phyloP scores from a whole-genome alignment of 2,329 filamentous ascomycete species.

The Myriosclerotinia curreyana region DNA sequence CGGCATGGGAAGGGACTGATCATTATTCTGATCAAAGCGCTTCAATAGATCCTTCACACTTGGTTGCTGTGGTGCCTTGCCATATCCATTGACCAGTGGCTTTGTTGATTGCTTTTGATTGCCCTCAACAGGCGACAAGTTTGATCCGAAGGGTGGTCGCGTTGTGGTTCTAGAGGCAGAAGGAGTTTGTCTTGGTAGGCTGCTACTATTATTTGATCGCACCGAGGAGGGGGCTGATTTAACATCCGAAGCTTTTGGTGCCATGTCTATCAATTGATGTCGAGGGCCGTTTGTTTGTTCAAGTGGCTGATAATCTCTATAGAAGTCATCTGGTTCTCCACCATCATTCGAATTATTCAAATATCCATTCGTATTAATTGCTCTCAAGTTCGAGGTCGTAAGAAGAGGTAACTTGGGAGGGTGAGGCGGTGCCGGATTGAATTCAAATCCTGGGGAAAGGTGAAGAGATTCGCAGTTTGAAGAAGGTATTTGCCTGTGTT shows the following conservation, averaged over 20 bases:
- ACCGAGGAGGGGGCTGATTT: constrained; percentile 43
- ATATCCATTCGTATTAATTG: constrained; percentile 32
- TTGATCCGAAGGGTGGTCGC: constrained; percentile 50
- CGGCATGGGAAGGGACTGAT: constrained; percentile 42
- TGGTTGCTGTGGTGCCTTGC: constrained; percentile 40
- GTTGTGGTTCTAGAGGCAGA: constrained; percentile 43
- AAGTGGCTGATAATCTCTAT: constrained; percentile 44
- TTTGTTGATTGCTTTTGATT: constrained; percentile 34
- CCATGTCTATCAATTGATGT: constrained; percentile 32
- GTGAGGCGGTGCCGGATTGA: constrained; percentile 30
- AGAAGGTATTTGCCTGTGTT: constrained; percentile 23
- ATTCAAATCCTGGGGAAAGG: constrained; percentile 23
- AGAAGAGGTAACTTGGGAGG: constrained; percentile 35
- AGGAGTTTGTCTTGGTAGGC: constrained; percentile 48
- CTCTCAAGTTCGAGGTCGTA: constrained; percentile 33
- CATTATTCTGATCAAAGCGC: constrained; percentile 66
- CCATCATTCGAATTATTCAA: constrained; percentile 27
- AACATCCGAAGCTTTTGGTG: constrained; percentile 41
- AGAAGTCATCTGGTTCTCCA: constrained; percentile 48
- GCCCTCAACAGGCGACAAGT: constrained; percentile 53
- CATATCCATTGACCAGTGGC: constrained; percentile 31
- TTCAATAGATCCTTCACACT: constrained; percentile 79
- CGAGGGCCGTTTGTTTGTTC: constrained; percentile 28
- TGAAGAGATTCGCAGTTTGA: constrained; percentile 27
- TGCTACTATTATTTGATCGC: constrained; percentile 51